Percentiles rank a stretch among this genome's conserved stretches.
Evolutionary conservation across 768 basidiomycete species (phyloP).

Genomic region (Pisolithus marmoratus): DNA sequence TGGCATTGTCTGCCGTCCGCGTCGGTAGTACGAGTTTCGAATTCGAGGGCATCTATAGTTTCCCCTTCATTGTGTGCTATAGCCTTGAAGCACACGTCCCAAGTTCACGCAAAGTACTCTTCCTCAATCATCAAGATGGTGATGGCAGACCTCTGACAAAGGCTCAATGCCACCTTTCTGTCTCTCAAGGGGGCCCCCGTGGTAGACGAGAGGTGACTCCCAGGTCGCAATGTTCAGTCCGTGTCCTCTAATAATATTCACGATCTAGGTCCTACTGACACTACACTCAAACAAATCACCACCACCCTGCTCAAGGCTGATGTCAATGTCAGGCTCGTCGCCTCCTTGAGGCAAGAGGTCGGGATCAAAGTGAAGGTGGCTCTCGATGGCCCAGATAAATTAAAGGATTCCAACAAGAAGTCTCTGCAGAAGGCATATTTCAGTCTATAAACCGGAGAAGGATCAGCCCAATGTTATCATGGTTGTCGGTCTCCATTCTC

Average conservation of each 20-base stretch:
- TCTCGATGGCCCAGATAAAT: constrained; percentile 66
- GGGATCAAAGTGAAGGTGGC: constrained; percentile 84
- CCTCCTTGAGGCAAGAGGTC: constrained; percentile 81
- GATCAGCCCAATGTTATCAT: constrained; percentile 92
- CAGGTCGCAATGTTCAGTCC: neutral
- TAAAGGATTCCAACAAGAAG: constrained; percentile 77
- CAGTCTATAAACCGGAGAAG: constrained; percentile 84
- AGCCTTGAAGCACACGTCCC: neutral
- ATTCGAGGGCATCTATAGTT: constrained; percentile 53
- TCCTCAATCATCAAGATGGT: constrained; percentile 86
- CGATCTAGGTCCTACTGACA: constrained; percentile 80
- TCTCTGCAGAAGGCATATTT: constrained; percentile 78
- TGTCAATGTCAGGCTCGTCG: constrained; percentile 96
- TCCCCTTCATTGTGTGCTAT: constrained; percentile 60
- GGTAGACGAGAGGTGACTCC: constrained; percentile 79
- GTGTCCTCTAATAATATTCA: constrained; percentile 8
- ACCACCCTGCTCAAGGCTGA: constrained; percentile 92
- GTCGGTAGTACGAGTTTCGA: constrained; percentile 38
- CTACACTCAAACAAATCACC: constrained; percentile 90
- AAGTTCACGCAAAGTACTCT: constrained; percentile 31
- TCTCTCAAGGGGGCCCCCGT: constrained; percentile 82
- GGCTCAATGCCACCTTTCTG: constrained; percentile 89
- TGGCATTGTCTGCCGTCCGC: constrained; percentile 44
- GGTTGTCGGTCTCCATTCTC: constrained; percentile 94
- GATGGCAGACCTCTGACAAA: constrained; percentile 88